Evolutionary conservation across 805 yeast species (phyloP).

Genomic region (Starmerella sirachaensis): DNA sequence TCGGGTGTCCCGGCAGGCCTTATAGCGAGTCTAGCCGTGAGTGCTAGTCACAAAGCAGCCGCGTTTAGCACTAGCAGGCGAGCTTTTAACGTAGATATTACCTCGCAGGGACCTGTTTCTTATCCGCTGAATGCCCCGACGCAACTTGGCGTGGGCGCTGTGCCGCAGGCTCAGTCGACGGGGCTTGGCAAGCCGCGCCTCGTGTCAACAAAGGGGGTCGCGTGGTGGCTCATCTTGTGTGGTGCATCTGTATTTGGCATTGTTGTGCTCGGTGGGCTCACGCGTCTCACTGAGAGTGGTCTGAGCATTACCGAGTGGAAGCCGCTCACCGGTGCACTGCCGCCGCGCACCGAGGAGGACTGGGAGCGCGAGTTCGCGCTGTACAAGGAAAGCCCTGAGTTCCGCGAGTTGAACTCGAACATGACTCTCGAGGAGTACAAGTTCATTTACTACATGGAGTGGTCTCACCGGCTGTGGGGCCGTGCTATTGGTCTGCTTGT

Average conservation of each 20-base stretch:
- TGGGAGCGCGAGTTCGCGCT: constrained; percentile 80
- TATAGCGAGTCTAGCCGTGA: no score
- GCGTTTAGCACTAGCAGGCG: no score
- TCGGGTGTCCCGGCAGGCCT: no score
- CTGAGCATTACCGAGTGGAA: constrained; percentile 96
- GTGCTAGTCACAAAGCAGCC: no score
- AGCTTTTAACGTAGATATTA: no score
- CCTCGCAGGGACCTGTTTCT: no score
- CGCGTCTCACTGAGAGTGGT: constrained; percentile 92
- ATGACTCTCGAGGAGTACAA: constrained; percentile 85
- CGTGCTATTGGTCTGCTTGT: constrained; percentile 77
- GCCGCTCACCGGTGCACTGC: constrained; percentile 90
- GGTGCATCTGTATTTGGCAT: constrained; percentile 87
- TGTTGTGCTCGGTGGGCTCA: constrained; percentile 91
- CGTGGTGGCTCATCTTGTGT: constrained; percentile 79
- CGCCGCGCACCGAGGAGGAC: constrained; percentile 67
- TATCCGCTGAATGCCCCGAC: no score
- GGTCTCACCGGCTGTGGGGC: constrained; percentile 92
- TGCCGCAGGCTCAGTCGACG: constrained; percentile 14
- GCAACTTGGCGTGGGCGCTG: constrained; percentile 18
- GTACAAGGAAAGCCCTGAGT: constrained; percentile 82
- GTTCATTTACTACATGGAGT: constrained; percentile 91
- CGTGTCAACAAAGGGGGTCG: constrained; percentile 48
- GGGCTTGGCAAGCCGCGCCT: constrained; percentile 25
- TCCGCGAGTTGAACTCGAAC: constrained; percentile 75